These are phyloP conservation scores for Xylaria sp. DNA, from an alignment of 2,329 filamentous ascomycete species.

Conservation along the genomic window DNA sequence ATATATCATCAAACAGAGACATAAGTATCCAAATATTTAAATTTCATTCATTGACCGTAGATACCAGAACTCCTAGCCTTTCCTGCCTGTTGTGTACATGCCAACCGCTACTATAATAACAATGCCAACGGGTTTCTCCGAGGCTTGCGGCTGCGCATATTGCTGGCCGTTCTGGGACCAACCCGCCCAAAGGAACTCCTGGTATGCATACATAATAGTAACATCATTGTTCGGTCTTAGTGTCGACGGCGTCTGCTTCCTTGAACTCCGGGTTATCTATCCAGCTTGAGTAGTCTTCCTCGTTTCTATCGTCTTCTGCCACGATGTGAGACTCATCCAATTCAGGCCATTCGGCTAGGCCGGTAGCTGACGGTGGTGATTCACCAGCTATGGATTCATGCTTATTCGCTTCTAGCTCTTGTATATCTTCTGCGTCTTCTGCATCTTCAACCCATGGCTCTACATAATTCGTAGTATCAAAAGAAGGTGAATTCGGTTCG, in stretches of 20 bases:
- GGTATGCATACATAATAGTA: constrained; percentile 27
- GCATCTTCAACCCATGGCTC: constrained; percentile 49
- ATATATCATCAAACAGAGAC: background rate
- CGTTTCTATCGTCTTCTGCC: constrained; percentile 41
- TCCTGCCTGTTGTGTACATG: constrained; percentile 20
- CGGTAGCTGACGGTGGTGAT: constrained; percentile 24
- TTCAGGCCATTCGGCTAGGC: constrained; percentile 23
- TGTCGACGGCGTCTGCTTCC: constrained; percentile 29
- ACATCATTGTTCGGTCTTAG: constrained; percentile 17
- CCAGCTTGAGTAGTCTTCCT: constrained; percentile 50
- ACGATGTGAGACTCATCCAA: background rate
- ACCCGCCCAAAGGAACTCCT: constrained; percentile 23
- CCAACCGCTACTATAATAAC: constrained; percentile 15
- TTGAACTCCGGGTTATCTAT: constrained; percentile 47
- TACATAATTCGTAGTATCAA: constrained; percentile 38
- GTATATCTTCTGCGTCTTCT: constrained; percentile 43
- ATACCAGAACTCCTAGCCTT: constrained; percentile 26
- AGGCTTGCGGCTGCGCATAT: constrained; percentile 1
- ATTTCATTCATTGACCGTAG: constrained; percentile 10
- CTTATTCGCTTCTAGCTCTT: constrained; percentile 39
- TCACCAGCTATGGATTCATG: constrained; percentile 29
- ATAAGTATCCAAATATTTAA: constrained; percentile 1
- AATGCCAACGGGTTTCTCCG: constrained; percentile 16
- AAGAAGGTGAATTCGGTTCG: constrained; percentile 47
- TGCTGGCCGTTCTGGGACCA: background rate